Percentiles rank a stretch among this genome's conserved stretches.
These are phyloP conservation scores for Citrus medica DNA, from an alignment of 345 rosid species.

Conservation along the genomic window DNA sequence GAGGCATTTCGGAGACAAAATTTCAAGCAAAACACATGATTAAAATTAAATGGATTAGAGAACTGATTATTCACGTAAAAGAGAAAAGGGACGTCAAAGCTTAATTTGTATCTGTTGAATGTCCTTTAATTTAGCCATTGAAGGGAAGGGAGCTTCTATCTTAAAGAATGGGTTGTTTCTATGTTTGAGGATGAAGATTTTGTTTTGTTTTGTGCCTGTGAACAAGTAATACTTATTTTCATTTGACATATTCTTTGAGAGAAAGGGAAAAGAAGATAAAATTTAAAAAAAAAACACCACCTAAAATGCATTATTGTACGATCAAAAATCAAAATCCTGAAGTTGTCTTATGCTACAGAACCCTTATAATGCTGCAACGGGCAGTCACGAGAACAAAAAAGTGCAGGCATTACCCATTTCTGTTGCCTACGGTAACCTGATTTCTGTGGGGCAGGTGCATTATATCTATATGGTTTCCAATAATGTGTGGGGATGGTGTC, in stretches of 20 bases:
- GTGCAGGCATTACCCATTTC: not conserved
- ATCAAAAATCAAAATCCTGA: not conserved
- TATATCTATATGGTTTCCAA: not conserved
- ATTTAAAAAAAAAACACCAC: not conserved
- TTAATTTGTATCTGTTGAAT: not conserved
- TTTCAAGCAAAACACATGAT: not conserved
- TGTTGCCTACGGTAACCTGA: not conserved
- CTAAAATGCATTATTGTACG: conserved; percentile 17
- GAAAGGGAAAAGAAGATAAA: too few species aligned
- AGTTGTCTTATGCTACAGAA: conserved; percentile 4
- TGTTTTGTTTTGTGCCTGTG: conserved; percentile 3
- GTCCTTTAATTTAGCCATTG: not conserved
- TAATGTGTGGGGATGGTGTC: not conserved
- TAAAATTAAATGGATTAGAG: too few species aligned
- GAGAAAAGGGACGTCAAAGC: not conserved
- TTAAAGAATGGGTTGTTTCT: not conserved
- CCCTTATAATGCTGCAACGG: not conserved
- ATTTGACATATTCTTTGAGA: too few species aligned
- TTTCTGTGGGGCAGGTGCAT: conserved; percentile 3
- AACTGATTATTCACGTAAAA: too few species aligned
- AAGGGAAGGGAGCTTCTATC: not conserved
- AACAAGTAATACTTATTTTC: not conserved
- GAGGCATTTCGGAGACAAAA: conserved; percentile 13
- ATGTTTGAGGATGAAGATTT: not conserved
- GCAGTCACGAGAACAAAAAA: conserved; percentile 13